Conservation (phyloP, 2,329 filamentous ascomycete genomes). For the Aureobasidium melanogenum region DNA sequence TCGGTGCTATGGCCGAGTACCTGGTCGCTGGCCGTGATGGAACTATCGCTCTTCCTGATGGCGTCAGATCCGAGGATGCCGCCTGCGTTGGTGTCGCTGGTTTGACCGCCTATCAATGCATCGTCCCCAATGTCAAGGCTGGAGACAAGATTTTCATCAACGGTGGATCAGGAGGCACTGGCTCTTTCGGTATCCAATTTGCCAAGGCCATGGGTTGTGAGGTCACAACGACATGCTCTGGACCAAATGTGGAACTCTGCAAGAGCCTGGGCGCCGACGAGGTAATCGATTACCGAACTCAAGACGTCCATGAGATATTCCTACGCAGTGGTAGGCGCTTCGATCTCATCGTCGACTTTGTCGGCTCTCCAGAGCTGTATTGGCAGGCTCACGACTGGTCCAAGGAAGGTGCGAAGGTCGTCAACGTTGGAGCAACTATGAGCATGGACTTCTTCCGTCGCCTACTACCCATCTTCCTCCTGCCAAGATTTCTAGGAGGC, state of each 20-base stretch:
- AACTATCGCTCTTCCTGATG: slow-evolving; percentile 24
- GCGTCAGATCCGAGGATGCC: slow-evolving; percentile 28
- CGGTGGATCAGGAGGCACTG: slow-evolving; percentile 54
- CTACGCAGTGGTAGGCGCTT: slow-evolving; percentile 40
- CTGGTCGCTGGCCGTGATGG: slow-evolving; percentile 19
- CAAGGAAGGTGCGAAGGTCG: slow-evolving; percentile 39
- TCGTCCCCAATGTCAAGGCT: slow-evolving; percentile 28
- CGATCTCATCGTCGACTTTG: slow-evolving; percentile 49
- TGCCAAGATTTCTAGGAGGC: slow-evolving; percentile 43
- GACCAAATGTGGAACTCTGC: slow-evolving; percentile 48
- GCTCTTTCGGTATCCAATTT: slow-evolving; percentile 53
- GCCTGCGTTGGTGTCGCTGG: slow-evolving; percentile 30
- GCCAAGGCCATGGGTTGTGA: slow-evolving; percentile 52
- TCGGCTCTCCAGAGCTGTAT: slow-evolving; percentile 47
- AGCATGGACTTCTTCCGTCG: slow-evolving; percentile 24
- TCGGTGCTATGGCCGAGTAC: slow-evolving; percentile 32
- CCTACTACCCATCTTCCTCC: slow-evolving; percentile 30
- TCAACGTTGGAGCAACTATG: slow-evolving; percentile 41
- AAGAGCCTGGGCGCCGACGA: slow-evolving; percentile 53
- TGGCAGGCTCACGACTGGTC: slow-evolving; percentile 44
- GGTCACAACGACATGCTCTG: slow-evolving; percentile 52
- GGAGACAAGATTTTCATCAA: slow-evolving; percentile 54
- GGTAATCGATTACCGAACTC: slow-evolving; percentile 50
- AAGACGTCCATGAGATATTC: slow-evolving; percentile 40
- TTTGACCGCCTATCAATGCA: slow-evolving; percentile 31